A percentile compares a stretch with the other conserved stretches of the same genome.
Evolutionary conservation across 2,329 filamentous ascomycete genomes (phyloP).

Genomic region (Aspergillus spinulosporus): DNA sequence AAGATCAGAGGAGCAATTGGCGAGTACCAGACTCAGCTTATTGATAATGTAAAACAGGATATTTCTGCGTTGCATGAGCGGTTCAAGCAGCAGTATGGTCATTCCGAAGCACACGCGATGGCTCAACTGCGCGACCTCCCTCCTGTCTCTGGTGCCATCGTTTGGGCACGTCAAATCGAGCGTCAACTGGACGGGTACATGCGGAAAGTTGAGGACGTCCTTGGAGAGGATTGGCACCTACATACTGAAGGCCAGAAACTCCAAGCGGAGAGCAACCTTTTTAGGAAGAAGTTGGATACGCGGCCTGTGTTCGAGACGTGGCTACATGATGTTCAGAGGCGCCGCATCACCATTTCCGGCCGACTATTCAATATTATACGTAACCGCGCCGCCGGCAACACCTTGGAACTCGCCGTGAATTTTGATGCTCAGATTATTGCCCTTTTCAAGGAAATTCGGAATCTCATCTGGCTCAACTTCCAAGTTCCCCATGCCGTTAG

Average conservation of each 20-base stretch:
- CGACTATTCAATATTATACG: slow-evolving; percentile 86
- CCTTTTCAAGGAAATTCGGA: slow-evolving; percentile 96
- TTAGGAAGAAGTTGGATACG: slow-evolving; percentile 94
- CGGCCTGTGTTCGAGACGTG: slow-evolving; percentile 93
- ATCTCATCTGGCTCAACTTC: slow-evolving; percentile 92
- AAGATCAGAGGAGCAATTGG: slow-evolving; percentile 98
- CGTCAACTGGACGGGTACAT: slow-evolving; percentile 94
- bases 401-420: slow-evolving; percentile 86
- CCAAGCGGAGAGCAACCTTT: slow-evolving; percentile 85
- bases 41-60: slow-evolving; percentile 96
- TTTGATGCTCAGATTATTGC: slow-evolving; percentile 97
- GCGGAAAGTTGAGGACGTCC: slow-evolving; percentile 97
- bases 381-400: slow-evolving; percentile 86
- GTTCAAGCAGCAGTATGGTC: slow-evolving; percentile 98
- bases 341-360: slow-evolving; percentile 88
- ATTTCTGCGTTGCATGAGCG: slow-evolving; percentile 91
- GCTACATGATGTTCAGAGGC: slow-evolving; percentile 83
- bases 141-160: slow-evolving; percentile 93
- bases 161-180: slow-evolving; percentile 97
- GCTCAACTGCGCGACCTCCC: slow-evolving; percentile 93
- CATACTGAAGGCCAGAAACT: slow-evolving; percentile 95
- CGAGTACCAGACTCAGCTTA: slow-evolving; percentile 96
- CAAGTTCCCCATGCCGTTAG: slow-evolving; percentile 91
- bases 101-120: slow-evolving; percentile 98
- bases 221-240: slow-evolving; percentile 90